A percentile compares a stretch with the other conserved stretches of the same genome.
Evolutionary conservation across 1,139 yeast species (phyloP).

Genomic region (Yamadazyma triangularis): DNA sequence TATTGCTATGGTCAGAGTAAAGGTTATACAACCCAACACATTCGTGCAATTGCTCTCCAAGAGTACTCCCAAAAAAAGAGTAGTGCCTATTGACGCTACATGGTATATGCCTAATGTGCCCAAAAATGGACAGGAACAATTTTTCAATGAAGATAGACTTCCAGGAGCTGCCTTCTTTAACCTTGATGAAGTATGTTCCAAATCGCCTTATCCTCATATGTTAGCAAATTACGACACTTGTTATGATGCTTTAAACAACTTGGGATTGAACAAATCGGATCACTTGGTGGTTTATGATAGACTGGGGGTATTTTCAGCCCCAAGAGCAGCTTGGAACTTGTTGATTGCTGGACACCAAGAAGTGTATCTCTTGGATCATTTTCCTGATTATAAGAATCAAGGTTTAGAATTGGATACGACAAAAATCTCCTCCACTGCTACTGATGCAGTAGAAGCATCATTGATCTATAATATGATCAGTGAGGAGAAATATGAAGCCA

Average conservation of each 20-base stretch:
- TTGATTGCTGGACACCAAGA: conserved; percentile 68
- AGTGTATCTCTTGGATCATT: conserved; percentile 63
- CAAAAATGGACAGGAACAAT: conserved; percentile 55
- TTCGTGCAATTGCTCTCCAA: conserved; percentile 8
- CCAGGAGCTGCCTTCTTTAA: conserved; percentile 74
- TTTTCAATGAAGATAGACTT: conserved; percentile 51
- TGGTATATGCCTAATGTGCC: conserved; percentile 87
- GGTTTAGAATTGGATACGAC: conserved; percentile 23
- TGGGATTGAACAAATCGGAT: conserved; percentile 48
- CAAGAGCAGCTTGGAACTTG: conserved; percentile 90
- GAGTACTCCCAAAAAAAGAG: conserved; percentile 20
- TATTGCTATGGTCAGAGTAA: conserved; percentile 10
- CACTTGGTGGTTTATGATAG: conserved; percentile 80
- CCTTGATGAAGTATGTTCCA: conserved; percentile 58
- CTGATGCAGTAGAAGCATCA: conserved; percentile 17
- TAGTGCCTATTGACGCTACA: conserved; percentile 78
- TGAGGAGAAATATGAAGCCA: conserved; percentile 18
- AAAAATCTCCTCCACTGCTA: conserved; percentile 13
- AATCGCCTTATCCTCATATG: conserved; percentile 82
- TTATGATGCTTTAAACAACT: conserved; percentile 43
- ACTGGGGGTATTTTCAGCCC: conserved; percentile 79
- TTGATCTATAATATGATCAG: conserved; percentile 12
- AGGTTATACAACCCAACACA: conserved; percentile 7
- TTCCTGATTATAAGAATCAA: conserved; percentile 40
- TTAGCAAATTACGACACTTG: conserved; percentile 61